Base-by-base conservation (phyloP, 2,329 filamentous ascomycete species). In the Paecilomyces formosus region DNA sequence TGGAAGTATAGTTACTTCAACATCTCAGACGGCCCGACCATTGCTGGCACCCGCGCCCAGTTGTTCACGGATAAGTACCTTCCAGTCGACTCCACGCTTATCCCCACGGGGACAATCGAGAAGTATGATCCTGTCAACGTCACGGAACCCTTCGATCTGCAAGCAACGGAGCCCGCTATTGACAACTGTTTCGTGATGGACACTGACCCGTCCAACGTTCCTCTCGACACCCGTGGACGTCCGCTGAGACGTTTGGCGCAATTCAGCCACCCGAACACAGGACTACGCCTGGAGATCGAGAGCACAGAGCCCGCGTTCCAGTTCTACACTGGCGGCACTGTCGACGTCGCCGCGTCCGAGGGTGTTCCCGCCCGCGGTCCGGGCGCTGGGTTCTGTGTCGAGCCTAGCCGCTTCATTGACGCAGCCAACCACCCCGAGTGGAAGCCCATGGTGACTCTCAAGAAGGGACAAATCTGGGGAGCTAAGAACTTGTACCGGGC, bases 241-340 rank as follows among this genome's bases (percentile, higher is more conserved):
- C 83, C 88, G 0, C 79, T 96, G 45, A 81, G 79, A 58, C 85
- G 83, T 60, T 84, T 93, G 53, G 84, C 90, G 53, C 79, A 83
- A 24, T 89, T 94, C 59, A 83, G 83, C 73, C 90, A 97, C 73
- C 85, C 90, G 5, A 80, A 79, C 55, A 88, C 86, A 28, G 85
- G 85, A 62, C 81, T 97, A 64, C 88, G 95, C 71, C 85, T 97
- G 55, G 90, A 97, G 74, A 88, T 96, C 5, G 80, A 86, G 68
- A 94, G 90, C 78, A 97, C 93, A 0, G 93, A 97, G 79, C 94
- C 94, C 0, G 90, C 91, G 0, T 97, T 97, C 81, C 93, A 97
- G 74, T 96, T 97, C 78, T 97, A 97, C 77, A 95, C 92, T 0
- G 94, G 93, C 63, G 88, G 89, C 70, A 88, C 86, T 69, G 92